Percentiles rank a stretch among this genome's conserved stretches.
These are phyloP conservation scores for Silene coronaria DNA, from an alignment of 179 eudicot species.

Conservation along the genomic window DNA sequence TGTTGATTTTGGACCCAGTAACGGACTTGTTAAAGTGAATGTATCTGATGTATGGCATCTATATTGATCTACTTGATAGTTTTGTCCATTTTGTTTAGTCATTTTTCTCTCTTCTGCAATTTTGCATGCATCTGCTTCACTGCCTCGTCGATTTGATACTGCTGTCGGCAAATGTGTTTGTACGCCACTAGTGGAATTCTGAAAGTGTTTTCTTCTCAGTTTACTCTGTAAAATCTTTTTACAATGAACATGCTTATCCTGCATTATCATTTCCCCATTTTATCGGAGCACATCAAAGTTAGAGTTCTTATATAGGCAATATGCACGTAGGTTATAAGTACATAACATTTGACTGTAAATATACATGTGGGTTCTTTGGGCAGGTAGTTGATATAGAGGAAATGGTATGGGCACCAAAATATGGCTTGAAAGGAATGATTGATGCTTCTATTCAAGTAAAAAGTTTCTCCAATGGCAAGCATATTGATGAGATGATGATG, in stretches of 20 bases:
- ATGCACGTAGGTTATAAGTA: neutral
- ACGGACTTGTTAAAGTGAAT: conserved; percentile 50
- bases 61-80: neutral
- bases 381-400: conserved; percentile 97
- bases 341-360: conserved; percentile 1
- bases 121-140: neutral
- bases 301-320: neutral
- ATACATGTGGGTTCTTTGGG: conserved; percentile 16
- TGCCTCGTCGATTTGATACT: neutral
- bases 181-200: conserved; percentile 1
- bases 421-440: conserved; percentile 93
- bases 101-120: neutral
- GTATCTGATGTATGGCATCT: conserved; percentile 64
- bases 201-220: neutral
- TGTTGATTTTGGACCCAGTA: conserved; percentile 64
- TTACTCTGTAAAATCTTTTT: neutral
- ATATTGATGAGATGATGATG: conserved; percentile 55
- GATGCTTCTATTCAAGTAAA: conserved; percentile 81
- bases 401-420: conserved; percentile 99
- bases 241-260: neutral
- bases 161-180: neutral
- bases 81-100: neutral
- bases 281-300: neutral
- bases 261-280: neutral
- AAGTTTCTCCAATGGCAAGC: conserved; percentile 29